A percentile compares a stretch with the other conserved stretches of the same genome.
phyloP scores from a whole-genome alignment of 169 alveolate genomes.

The Plasmodium inui region DNA sequence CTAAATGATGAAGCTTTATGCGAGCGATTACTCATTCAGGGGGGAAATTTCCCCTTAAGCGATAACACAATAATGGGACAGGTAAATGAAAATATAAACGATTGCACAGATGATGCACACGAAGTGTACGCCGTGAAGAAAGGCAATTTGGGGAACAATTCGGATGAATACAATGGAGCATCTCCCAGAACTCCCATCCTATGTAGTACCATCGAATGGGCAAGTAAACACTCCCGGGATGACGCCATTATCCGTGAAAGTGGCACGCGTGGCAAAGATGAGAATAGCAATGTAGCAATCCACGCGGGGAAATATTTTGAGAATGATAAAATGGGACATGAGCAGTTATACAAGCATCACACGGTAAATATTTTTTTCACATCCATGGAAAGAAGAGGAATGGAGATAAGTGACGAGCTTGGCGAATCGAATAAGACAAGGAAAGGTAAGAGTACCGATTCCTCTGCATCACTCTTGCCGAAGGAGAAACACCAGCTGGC shows the following conservation, averaged over 20 bases:
- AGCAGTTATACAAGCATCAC: neutral
- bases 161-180: neutral
- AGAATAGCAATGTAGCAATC: neutral
- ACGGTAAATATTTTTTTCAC: neutral
- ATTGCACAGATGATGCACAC: neutral
- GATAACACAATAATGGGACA: neutral
- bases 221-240: neutral
- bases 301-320: neutral
- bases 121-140: neutral
- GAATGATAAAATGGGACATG: neutral
- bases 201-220: neutral
- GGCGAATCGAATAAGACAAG: neutral
- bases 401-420: neutral
- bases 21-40: neutral
- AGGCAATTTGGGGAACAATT: neutral
- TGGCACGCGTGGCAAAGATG: neutral
- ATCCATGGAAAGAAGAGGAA: neutral
- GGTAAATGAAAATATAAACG: neutral
- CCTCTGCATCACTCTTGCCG: neutral
- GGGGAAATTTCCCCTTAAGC: neutral
- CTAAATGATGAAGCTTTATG: constrained; percentile 3
- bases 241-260: neutral
- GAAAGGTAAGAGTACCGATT: neutral
- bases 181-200: neutral
- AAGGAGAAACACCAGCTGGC: neutral